Conservation (phyloP, 768 basidiomycete genomes). For the Trametes sanguinea region DNA sequence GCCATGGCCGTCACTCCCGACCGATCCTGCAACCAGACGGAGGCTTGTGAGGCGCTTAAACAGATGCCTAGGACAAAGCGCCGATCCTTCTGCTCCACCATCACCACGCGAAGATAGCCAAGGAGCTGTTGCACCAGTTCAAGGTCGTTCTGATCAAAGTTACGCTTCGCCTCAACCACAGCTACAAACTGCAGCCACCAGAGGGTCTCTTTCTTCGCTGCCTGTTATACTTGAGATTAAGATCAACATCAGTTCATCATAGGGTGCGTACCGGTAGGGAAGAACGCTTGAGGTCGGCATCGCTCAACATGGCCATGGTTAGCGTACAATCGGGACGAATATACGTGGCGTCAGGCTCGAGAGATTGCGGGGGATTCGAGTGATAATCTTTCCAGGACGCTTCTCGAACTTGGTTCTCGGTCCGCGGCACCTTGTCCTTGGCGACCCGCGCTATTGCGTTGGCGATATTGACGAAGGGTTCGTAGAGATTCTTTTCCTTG, state of each 20-base stretch:
- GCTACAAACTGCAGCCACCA: neutral
- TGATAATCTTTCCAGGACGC: neutral
- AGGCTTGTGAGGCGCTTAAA: neutral
- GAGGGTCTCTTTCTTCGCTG: neutral
- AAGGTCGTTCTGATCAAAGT: neutral
- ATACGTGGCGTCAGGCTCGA: neutral
- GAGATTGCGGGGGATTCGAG: neutral
- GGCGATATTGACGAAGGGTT: neutral
- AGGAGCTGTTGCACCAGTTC: neutral
- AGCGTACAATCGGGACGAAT: neutral
- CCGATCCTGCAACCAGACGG: neutral
- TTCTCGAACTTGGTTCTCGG: neutral
- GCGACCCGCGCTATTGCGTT: neutral
- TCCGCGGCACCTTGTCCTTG: neutral
- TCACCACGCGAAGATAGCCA: neutral
- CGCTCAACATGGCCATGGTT: neutral
- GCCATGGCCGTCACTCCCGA: neutral
- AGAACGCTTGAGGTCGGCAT: neutral
- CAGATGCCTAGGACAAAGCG: neutral
- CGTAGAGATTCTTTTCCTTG: neutral
- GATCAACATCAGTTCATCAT: neutral
- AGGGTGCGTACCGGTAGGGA: neutral
- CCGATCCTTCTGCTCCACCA: neutral
- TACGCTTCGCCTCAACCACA: neutral
- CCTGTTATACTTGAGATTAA: neutral